A percentile compares a stretch with the other conserved stretches of the same genome.
Conservation (phyloP, 768 basidiomycete species). For the Kondoa subrosea region DNA sequence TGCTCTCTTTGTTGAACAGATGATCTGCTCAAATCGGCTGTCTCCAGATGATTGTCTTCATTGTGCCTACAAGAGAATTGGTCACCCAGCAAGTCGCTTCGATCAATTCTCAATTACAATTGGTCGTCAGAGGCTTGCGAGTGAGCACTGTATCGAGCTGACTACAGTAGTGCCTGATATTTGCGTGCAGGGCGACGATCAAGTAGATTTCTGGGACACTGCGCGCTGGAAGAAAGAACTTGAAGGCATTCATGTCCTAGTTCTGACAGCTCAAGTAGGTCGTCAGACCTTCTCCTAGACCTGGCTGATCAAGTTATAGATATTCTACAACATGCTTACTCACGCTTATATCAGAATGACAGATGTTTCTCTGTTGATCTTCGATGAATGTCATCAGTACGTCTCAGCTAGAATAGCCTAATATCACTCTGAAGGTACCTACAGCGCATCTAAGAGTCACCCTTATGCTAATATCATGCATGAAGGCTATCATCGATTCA, state of each 20-base stretch:
- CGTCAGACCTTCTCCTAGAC: not conserved
- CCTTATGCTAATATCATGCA: constrained; percentile 3
- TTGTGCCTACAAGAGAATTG: not conserved
- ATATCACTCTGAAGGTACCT: not conserved
- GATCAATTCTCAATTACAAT: not conserved
- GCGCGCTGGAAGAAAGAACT: constrained; percentile 1
- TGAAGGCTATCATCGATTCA: constrained; percentile 1
- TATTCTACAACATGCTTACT: not conserved
- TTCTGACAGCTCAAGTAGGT: not conserved
- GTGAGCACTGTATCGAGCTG: not conserved
- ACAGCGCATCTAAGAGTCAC: not conserved
- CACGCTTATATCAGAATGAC: not conserved
- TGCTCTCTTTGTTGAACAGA: not conserved
- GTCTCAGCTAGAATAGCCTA: not conserved
- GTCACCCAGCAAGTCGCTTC: not conserved
- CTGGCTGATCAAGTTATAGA: not conserved
- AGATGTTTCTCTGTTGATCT: not conserved
- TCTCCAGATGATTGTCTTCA: not conserved
- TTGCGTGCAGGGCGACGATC: not conserved
- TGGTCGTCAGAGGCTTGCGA: constrained; percentile 5
- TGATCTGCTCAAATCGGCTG: not conserved
- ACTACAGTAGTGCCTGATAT: not conserved
- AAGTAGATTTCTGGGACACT: not conserved
- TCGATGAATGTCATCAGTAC: not conserved
- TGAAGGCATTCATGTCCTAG: not conserved